These are phyloP conservation scores for Candida fluviatilis DNA, from an alignment of 805 yeast genomes.

Conservation along the genomic window DNA sequence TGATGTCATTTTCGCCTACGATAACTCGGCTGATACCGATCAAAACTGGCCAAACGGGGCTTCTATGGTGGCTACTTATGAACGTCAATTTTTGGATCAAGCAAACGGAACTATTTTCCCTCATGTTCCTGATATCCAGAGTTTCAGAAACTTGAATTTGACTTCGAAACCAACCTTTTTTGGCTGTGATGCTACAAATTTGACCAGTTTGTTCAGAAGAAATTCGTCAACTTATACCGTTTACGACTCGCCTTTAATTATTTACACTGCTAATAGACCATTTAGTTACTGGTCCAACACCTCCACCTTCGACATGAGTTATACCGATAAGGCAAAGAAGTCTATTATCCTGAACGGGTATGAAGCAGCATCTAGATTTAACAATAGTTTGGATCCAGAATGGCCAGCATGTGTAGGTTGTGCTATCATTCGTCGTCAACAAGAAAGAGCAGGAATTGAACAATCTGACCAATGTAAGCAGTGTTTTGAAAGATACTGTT, in stretches of 20 bases:
- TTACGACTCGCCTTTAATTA: slow-evolving; percentile 53
- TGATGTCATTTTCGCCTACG: slow-evolving; percentile 41
- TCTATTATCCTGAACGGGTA: slow-evolving; percentile 70
- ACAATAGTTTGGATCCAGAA: slow-evolving; percentile 60
- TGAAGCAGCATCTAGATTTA: slow-evolving; percentile 61
- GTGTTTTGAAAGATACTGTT: slow-evolving; percentile 74
- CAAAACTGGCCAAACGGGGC: slow-evolving; percentile 43
- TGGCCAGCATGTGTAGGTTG: slow-evolving; percentile 80
- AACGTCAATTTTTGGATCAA: slow-evolving; percentile 33
- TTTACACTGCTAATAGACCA: slow-evolving; percentile 71
- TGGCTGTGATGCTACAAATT: slow-evolving; percentile 69
- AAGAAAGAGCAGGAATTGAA: slow-evolving; percentile 58
- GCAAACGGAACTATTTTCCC: slow-evolving; percentile 70
- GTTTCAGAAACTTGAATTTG: slow-evolving; percentile 59
- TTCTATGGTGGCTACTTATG: slow-evolving; percentile 30
- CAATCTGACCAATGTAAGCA: slow-evolving; percentile 64
- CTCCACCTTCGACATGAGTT: slow-evolving; percentile 66
- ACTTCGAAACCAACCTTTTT: slow-evolving; percentile 72
- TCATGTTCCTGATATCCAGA: slow-evolving; percentile 64
- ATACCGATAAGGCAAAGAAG: slow-evolving; percentile 51
- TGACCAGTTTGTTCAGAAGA: slow-evolving; percentile 46
- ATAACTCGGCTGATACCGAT: slow-evolving; percentile 37
- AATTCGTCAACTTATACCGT: slow-evolving; percentile 17
- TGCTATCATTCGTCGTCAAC: slow-evolving; percentile 74
- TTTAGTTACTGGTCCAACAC: slow-evolving; percentile 64